Percentiles rank a stretch among this genome's conserved stretches.
Conservation (phyloP, 2,329 filamentous ascomycete species). For the Aspergillus oerlinghausenensis region DNA sequence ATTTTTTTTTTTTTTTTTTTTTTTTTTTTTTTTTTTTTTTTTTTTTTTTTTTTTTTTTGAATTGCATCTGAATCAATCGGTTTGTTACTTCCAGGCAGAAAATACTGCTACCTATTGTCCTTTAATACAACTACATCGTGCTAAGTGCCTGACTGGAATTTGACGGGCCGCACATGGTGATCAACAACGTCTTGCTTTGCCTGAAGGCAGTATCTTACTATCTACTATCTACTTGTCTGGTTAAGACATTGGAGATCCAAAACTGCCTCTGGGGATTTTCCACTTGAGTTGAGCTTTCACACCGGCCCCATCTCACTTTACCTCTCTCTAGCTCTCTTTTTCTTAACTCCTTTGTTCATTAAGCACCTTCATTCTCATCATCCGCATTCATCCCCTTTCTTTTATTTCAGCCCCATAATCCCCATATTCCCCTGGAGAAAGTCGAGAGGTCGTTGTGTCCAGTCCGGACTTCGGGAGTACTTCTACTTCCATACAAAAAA, state of each 20-base stretch:
- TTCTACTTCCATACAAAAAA: not conserved
- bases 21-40: too few relatives aligned
- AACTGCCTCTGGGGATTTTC: not conserved
- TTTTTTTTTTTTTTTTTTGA: constrained; percentile 1
- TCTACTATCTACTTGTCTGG: not conserved
- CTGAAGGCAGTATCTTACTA: not conserved
- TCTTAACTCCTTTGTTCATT: not conserved
- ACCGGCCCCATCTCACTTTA: not conserved
- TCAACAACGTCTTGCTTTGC: not conserved
- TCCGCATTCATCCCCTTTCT: not conserved
- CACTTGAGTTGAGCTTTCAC: not conserved
- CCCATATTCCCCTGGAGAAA: not conserved
- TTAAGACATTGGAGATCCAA: not conserved
- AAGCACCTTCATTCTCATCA: not conserved
- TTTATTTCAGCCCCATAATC: not conserved
- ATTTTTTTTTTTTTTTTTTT: too few relatives aligned
- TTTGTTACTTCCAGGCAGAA: constrained; percentile 5
- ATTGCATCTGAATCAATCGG: constrained; percentile 6
- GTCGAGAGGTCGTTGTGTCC: not conserved
- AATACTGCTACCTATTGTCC: not conserved
- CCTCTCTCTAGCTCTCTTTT: constrained; percentile 3
- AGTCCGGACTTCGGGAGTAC: not conserved
- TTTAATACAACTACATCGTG: not conserved
- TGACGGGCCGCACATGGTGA: not conserved
- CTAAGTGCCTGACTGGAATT: not conserved